Evolutionary conservation across 345 rosid genomes (phyloP).

Genomic region (Camelina laxa): DNA sequence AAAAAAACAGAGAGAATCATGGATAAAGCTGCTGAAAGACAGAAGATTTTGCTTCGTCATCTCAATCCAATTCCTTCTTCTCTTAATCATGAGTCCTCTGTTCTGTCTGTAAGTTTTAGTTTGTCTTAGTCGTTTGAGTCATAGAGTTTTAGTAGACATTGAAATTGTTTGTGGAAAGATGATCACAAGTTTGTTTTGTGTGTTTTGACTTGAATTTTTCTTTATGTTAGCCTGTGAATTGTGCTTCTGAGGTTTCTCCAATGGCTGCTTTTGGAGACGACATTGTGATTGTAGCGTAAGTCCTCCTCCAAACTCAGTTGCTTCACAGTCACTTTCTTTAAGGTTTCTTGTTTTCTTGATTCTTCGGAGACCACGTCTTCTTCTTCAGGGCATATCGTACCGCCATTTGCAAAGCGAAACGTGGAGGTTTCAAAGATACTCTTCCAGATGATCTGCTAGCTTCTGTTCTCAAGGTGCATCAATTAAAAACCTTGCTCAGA

Average conservation of each 20-base stretch:
- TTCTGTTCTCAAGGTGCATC: conserved; percentile 72
- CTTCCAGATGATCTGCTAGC: conserved; percentile 84
- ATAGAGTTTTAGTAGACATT: not conserved
- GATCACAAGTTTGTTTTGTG: not conserved
- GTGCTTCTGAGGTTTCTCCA: conserved; percentile 73
- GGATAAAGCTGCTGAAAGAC: conserved; percentile 87
- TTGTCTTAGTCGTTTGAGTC: not conserved
- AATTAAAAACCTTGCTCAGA: not conserved
- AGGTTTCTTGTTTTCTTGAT: not conserved
- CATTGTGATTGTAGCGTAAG: conserved; percentile 92
- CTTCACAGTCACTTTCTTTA: not conserved
- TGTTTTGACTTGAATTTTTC: conserved; percentile 1
- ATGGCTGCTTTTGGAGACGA: conserved; percentile 83
- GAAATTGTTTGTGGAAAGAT: not conserved
- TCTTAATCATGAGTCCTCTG: conserved; percentile 40
- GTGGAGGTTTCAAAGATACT: conserved; percentile 96
- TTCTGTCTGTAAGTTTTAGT: conserved; percentile 60
- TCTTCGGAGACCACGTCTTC: not conserved
- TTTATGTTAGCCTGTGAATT: conserved; percentile 58
- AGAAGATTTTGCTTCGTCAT: conserved; percentile 74
- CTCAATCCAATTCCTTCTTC: conserved; percentile 60
- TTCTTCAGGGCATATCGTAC: conserved; percentile 79
- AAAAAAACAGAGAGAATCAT: conserved; percentile 40
- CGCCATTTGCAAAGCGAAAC: conserved; percentile 84
- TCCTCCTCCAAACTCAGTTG: conserved; percentile 1